Conservation (phyloP, 2,329 filamentous ascomycete genomes). For the Cladophialophora exuberans region DNA sequence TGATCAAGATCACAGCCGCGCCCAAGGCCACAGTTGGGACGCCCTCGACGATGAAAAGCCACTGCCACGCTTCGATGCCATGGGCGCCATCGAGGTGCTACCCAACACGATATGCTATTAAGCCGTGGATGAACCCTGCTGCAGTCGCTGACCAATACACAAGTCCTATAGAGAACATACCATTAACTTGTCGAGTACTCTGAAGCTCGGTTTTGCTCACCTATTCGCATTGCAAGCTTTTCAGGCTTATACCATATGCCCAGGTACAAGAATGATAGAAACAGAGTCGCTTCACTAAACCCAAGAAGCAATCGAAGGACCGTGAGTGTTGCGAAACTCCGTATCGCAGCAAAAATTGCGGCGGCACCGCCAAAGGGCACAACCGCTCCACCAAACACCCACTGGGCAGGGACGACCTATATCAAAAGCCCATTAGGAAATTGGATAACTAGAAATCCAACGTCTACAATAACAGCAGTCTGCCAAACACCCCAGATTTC, state of each 20-base stretch:
- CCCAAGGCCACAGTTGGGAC: slow-evolving; percentile 3
- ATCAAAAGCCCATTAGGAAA: too few relatives aligned
- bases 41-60: slow-evolving; percentile 58
- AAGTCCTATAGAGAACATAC: slow-evolving; percentile 55
- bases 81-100: slow-evolving; percentile 60
- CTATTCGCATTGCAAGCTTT: slow-evolving; percentile 8
- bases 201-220: neutral
- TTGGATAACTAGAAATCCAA: too few relatives aligned
- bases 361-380: too few relatives aligned
- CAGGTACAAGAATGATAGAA: slow-evolving; percentile 9
- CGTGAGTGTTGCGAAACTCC: slow-evolving; percentile 9
- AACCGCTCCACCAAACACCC: too few relatives aligned
- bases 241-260: slow-evolving; percentile 14
- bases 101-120: slow-evolving; percentile 67
- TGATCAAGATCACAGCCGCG: slow-evolving; percentile 66
- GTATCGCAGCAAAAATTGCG: too few relatives aligned
- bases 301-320: slow-evolving; percentile 16
- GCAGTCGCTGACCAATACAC: slow-evolving; percentile 50
- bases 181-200: neutral
- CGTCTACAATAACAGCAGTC: neutral
- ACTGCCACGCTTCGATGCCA: slow-evolving; percentile 70
- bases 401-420: too few relatives aligned
- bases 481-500: neutral
- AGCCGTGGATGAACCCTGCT: slow-evolving; percentile 71
- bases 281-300: slow-evolving; percentile 9